These are phyloP conservation scores for Gossypium raimondii DNA, from an alignment of 345 rosid genomes.

Conservation along the genomic window DNA sequence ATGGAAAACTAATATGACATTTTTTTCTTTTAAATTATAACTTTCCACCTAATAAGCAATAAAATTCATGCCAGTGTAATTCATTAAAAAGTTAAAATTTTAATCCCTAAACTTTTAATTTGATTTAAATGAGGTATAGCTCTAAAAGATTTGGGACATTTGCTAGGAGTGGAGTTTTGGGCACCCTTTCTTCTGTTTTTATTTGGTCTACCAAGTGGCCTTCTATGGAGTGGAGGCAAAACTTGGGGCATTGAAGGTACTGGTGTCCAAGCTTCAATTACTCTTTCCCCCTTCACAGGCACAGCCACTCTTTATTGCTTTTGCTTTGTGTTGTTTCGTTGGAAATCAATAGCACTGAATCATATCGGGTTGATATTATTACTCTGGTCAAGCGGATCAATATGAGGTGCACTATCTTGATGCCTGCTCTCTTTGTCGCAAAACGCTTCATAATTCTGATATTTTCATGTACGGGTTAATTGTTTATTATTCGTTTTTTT, in stretches of 20 bases:
- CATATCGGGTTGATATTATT: slow-evolving; percentile 33
- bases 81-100: too few species aligned
- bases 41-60: too few species aligned
- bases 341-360: not conserved
- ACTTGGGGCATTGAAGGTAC: too few species aligned
- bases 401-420: slow-evolving; percentile 60
- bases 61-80: too few species aligned
- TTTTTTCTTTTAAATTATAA: too few species aligned
- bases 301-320: not conserved
- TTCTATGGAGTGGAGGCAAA: too few species aligned
- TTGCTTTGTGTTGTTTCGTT: not conserved
- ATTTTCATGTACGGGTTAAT: slow-evolving; percentile 90
- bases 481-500: not conserved
- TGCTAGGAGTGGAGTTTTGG: slow-evolving; percentile 28
- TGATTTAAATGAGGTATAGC: too few species aligned
- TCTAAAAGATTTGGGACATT: not conserved
- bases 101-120: too few species aligned
- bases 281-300: not conserved
- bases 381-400: slow-evolving; percentile 25
- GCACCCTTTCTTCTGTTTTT: slow-evolving; percentile 18
- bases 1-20: too few species aligned
- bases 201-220: too few species aligned
- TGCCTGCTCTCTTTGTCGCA: slow-evolving; percentile 63
- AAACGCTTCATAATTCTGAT: slow-evolving; percentile 49
- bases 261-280: not conserved